Base-by-base conservation (phyloP, 108 stramenopile genomes). In the Nitzschia sp. region DNA sequence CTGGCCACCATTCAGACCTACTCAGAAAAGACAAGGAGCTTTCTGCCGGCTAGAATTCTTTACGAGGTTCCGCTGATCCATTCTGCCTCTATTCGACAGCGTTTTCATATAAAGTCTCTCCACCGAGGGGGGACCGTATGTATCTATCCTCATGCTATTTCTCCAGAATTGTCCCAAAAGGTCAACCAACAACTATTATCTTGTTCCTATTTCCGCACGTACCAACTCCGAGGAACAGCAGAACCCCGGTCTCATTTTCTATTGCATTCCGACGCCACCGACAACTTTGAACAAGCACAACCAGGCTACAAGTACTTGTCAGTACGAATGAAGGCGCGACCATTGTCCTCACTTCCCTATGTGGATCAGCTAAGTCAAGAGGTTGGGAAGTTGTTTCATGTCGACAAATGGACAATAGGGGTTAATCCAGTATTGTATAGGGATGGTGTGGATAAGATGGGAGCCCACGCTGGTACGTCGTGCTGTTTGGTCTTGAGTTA, bases 401-500 rank as follows among this genome's bases (percentile, higher is more conserved):
- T 63, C n/a, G 63, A 55, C 15, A 38, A 56, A 3, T 84, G 78
- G 78, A 64, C 52, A 22, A 84, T 79, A 42, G 83, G 83, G 2
- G 83, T 81, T 2, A 78, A 84, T 67, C 48, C 72, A 9, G 75
- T 84, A 19, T 65, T 65, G 11, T 85, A 85, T 67, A 63, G 76
- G 26, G 82, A 80, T 50, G 71, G 75, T 3, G 69, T 57, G 19
- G 86, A 87, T 53, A 55, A 63, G 8, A 87, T 87, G 22, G 83
- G 83, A 6, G 76, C 63, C 59, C 86, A 87, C 41, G 79, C 86
- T n/a, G 64, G 46, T 63, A 48, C 10, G 57, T 58, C 9, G n/a
- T n/a, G n/a, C n/a, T n/a, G n/a, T 34, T 34, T 34, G 29, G 29
- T 34, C n/a, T n/a, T n/a, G n/a, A n/a, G n/a, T n/a, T n/a, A n/a